Conservation (phyloP, 805 yeast genomes). For the Candida sonorensis region DNA sequence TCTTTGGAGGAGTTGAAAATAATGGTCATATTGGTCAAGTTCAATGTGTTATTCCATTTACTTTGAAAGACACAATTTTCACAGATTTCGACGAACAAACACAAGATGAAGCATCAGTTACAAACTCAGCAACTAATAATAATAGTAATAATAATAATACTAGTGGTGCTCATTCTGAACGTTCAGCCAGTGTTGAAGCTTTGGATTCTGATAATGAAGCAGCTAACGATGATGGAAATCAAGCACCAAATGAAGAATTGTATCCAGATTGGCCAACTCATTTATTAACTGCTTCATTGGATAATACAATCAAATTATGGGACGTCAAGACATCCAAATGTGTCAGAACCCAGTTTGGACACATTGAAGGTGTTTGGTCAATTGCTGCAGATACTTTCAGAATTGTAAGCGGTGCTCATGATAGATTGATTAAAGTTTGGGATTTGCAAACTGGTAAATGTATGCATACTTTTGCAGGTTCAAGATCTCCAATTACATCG, state of each 20-base stretch:
- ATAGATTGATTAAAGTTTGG: slow-evolving; percentile 86
- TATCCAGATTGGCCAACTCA: slow-evolving; percentile 65
- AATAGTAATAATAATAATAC: background rate
- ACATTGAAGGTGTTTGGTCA: slow-evolving; percentile 97
- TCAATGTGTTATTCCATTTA: slow-evolving; percentile 84
- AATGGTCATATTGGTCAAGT: slow-evolving; percentile 93
- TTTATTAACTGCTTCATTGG: slow-evolving; percentile 78
- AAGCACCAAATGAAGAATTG: too few relatives aligned
- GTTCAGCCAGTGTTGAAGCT: slow-evolving; percentile 10
- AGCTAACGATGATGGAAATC: too few relatives aligned
- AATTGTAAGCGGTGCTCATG: slow-evolving; percentile 92
- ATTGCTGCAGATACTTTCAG: slow-evolving; percentile 94
- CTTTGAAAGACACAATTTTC: slow-evolving; percentile 52
- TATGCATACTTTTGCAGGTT: slow-evolving; percentile 85
- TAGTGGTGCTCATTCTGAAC: slow-evolving; percentile 29
- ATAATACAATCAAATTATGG: slow-evolving; percentile 91
- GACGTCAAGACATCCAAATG: slow-evolving; percentile 82
- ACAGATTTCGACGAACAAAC: slow-evolving; percentile 22
- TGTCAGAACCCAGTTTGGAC: slow-evolving; percentile 92
- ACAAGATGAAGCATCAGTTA: slow-evolving; percentile 5
- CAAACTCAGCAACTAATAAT: background rate
- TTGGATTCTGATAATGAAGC: slow-evolving; percentile 11
- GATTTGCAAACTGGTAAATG: slow-evolving; percentile 92
- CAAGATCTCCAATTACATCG: slow-evolving; percentile 50
- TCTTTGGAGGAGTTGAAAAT: slow-evolving; percentile 67